Conservation (phyloP, 208 protist genomes). For the Leishmania turanica region DNA sequence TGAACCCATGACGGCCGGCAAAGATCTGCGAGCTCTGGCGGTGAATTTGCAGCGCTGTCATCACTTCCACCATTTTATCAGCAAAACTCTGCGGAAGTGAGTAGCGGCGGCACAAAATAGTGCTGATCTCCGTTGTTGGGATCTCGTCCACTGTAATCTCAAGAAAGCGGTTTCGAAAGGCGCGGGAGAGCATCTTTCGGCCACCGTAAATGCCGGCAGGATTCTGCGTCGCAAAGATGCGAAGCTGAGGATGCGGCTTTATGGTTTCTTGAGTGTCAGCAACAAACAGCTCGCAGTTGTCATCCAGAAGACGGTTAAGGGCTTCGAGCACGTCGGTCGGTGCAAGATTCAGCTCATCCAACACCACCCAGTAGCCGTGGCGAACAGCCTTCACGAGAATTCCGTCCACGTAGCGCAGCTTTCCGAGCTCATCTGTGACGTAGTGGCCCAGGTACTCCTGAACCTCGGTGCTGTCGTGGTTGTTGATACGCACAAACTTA, state of each 20-base stretch:
- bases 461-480: slow-evolving; percentile 99
- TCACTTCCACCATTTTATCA: slow-evolving; percentile 95
- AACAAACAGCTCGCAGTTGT: slow-evolving; percentile 99
- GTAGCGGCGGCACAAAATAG: slow-evolving; percentile 97
- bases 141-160: slow-evolving; percentile 99
- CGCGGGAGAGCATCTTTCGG: slow-evolving; percentile 99
- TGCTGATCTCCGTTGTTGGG: slow-evolving; percentile 96
- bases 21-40: slow-evolving; percentile 97
- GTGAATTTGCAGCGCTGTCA: slow-evolving; percentile 95
- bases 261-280: slow-evolving; percentile 99
- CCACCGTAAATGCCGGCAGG: slow-evolving; percentile 98
- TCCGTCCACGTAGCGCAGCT: slow-evolving; percentile 97
- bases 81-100: slow-evolving; percentile 93
- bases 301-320: slow-evolving; percentile 99
- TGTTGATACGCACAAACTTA: slow-evolving; percentile 99
- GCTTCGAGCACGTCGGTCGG: slow-evolving; percentile 99
- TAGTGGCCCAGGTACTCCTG: slow-evolving; percentile 99
- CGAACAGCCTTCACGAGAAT: slow-evolving; percentile 97
- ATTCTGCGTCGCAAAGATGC: slow-evolving; percentile 99
- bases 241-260: slow-evolving; percentile 98
- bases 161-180: slow-evolving; percentile 99
- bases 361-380: slow-evolving; percentile 99
- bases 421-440: slow-evolving; percentile 95
- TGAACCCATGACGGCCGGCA: slow-evolving; percentile 98
- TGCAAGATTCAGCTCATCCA: slow-evolving; percentile 99